These are phyloP conservation scores for Sporothrix brunneoviolacea DNA, from an alignment of 2,329 filamentous ascomycete species.

Conservation along the genomic window DNA sequence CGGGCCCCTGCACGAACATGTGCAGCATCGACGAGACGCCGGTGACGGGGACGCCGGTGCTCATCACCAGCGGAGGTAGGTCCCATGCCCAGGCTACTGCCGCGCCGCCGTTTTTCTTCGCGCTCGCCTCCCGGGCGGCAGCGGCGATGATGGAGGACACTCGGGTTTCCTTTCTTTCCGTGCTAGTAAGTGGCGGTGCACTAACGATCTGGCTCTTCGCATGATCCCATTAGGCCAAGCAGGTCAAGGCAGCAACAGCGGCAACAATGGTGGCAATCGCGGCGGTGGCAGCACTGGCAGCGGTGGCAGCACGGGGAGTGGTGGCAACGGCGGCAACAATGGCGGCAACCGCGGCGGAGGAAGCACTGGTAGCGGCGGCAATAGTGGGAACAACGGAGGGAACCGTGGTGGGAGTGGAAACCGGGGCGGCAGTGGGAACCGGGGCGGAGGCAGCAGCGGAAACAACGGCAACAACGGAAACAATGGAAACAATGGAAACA, in stretches of 20 bases:
- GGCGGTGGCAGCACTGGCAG: neutral
- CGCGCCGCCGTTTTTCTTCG: neutral
- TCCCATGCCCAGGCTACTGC: too few relatives aligned
- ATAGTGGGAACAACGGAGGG: neutral
- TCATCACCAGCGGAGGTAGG: slow-evolving; percentile 21
- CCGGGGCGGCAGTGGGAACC: neutral
- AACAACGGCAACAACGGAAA: neutral
- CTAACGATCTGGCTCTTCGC: neutral
- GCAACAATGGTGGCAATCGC: neutral
- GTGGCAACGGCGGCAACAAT: neutral
- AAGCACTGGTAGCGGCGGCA: neutral
- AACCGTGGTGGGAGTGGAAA: neutral
- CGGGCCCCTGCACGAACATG: slow-evolving; percentile 26
- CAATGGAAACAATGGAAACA: neutral
- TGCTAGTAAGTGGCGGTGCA: too few relatives aligned
- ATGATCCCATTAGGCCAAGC: neutral
- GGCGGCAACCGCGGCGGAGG: neutral
- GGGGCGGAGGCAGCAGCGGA: neutral
- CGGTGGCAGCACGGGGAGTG: neutral
- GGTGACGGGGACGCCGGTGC: slow-evolving; percentile 30
- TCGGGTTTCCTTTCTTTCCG: too few relatives aligned
- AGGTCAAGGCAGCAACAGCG: neutral
- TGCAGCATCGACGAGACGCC: slow-evolving; percentile 34
- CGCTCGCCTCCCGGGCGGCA: too few relatives aligned
- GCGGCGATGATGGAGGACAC: too few relatives aligned